Evolutionary conservation across 2,329 filamentous ascomycete species (phyloP), one percentile per base, ranked within the genome.

Genomic region (Aspergillus alliaceus): DNA sequence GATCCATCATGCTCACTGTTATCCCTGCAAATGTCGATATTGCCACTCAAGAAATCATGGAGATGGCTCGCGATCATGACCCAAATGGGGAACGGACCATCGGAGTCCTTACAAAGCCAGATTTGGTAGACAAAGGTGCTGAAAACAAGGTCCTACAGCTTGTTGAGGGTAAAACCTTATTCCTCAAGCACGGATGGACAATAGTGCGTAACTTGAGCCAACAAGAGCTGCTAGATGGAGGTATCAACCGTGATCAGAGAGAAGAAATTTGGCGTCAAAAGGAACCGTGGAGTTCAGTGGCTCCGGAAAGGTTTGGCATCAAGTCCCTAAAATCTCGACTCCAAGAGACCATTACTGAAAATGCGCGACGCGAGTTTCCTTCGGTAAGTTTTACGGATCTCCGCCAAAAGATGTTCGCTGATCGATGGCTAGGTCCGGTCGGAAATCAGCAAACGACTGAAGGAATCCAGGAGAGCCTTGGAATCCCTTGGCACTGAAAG

Each of bases 31-130:
- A 75, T 29, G 72, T 75, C 3, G 79, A 83, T 51, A 69, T 80
- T 27, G 75, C 73, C 0, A 81, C 73, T 0, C 78, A 82, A 51
- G 73, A 77, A 32, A 80, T 82, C 35, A 64, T 82, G 1, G 66
- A 75, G 25, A 63, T 77, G 39, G 77, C 79, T 0, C 64, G 68
- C 20, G 63, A 73, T 11, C 58, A 64, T 24, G 78, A 81, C 59
- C 60, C 57, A 0, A 56, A 62, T 4, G 76, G 77, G 0, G 59
- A 64, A 31, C 66, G 79, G 39, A 81, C 78, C 0, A 53, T 82
- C 0, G 77, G 77, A 0, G 70, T 82, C 3, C 72, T 88, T 0
- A 88, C 85, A 0, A 88, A 88, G 61, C 81, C 84, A 0, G 86
- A 89, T 56, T 71, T 87, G 0, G 79, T 81, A 7, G 69, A 75